Evolutionary conservation across 805 yeast genomes (phyloP), one percentile per base, ranked within the genome.

Genomic region (Schwanniomyces sp.): DNA sequence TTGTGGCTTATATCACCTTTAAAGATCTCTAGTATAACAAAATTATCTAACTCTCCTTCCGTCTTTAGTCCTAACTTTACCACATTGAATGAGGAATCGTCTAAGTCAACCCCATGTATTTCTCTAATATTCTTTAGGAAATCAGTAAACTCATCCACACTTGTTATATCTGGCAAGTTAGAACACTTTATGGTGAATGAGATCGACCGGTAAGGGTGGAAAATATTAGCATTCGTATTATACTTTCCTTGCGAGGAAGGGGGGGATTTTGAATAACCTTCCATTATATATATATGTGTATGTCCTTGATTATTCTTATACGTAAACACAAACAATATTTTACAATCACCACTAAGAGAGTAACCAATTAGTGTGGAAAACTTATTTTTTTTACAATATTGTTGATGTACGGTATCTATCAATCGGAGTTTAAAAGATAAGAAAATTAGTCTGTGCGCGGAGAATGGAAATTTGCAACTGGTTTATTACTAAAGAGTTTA

Each of bases 171-270:
- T 6, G 62, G 58, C 10, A 61, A 40, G 32, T 55, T 55, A 16
- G 51, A 45, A 34, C 54, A 41, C 25, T 36, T 43, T 7, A 54
- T 32, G 7, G 41, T 27, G 26, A 40, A 39, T 25, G 46, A 14
- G 25, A 17, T 28, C n/a, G 26, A 21, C n/a, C 37, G n/a, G 17
- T 46, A 37, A 30, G 64, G 64, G 18, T 55, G 21, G 40, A 61
- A 61, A 1, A 63, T 58, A 34, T 38, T 46, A 7, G 63, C 65
- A 52, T 59, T 55, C 42, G 54, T 59, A 40, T 61, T 59, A 41
- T 44, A 56, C 30, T 18, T 45, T n/a, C 34, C 44, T 5, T 32
- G 12, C 5, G 21, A 18, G 2, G 40, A 34, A 25, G 40, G 39
- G 26, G 41, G 14, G 40, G 18, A n/a, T 27, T 36, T 36, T 14